Conservation (phyloP, 352 stramenopile species). For the Globisporangium polare region DNA sequence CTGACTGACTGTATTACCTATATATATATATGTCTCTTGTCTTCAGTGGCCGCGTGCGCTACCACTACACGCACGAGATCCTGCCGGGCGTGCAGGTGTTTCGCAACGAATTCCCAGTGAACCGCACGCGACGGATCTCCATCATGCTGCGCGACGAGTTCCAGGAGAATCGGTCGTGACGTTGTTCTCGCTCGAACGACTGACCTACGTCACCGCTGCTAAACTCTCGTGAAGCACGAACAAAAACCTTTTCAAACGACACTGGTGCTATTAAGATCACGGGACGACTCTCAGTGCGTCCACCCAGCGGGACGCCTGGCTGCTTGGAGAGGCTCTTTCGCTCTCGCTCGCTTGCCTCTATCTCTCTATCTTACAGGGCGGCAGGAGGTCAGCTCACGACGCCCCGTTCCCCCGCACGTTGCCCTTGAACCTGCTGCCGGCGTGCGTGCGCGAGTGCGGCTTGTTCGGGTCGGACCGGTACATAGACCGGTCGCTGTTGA, state of each 20-base stretch:
- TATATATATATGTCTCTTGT: background rate
- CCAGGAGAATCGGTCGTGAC: conserved; percentile 23
- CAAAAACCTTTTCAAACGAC: background rate
- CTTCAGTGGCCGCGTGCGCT: conserved; percentile 62
- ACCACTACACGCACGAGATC: conserved; percentile 87
- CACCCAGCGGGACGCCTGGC: background rate
- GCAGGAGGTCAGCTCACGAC: conserved; percentile 5
- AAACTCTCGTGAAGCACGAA: background rate
- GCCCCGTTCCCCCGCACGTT: conserved; percentile 58
- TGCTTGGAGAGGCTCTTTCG: background rate
- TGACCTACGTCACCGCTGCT: background rate
- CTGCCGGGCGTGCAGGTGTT: conserved; percentile 63
- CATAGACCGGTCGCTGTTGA: conserved; percentile 80
- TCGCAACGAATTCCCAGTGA: conserved; percentile 40
- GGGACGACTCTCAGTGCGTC: background rate
- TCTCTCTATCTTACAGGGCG: conserved; percentile 18
- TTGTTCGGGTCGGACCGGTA: conserved; percentile 67
- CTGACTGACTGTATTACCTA: background rate
- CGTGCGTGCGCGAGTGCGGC: conserved; percentile 41
- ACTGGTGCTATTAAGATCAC: conserved; percentile 4
- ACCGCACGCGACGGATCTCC: conserved; percentile 76
- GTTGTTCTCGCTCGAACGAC: background rate
- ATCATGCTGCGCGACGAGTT: conserved; percentile 81
- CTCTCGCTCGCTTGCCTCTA: conserved; percentile 2
- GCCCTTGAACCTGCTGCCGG: conserved; percentile 36